phyloP scores from a whole-genome alignment of 345 rosid species.

The Ricinus communis region DNA sequence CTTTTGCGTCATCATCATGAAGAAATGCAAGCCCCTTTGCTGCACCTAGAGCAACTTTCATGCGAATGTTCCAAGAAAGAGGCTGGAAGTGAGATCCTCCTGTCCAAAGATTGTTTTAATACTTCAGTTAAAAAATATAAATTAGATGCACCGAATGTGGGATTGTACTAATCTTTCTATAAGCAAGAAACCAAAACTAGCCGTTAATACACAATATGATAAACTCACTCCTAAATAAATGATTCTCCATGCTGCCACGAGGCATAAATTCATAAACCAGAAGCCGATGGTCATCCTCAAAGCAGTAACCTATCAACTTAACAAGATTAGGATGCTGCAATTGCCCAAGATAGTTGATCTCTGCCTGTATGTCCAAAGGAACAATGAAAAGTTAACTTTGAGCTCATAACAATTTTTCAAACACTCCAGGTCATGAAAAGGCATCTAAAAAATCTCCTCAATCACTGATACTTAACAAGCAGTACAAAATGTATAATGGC shows the following conservation, averaged over 20 bases:
- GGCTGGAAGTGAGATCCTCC: constrained; percentile 32
- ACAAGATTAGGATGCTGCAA: constrained; percentile 36
- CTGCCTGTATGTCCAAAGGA: constrained; percentile 29
- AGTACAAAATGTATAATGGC: neutral
- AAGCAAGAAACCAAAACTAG: constrained; percentile 1
- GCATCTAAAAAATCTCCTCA: neutral
- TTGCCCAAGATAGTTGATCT: constrained; percentile 39
- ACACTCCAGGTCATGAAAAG: neutral
- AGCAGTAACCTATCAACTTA: constrained; percentile 35
- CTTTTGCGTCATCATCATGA: constrained; percentile 73
- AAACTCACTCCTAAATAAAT: constrained; percentile 35
- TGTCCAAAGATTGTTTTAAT: constrained; percentile 1
- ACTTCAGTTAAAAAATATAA: neutral
- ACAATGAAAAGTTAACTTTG: constrained; percentile 10
- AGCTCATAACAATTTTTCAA: neutral
- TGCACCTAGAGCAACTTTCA: constrained; percentile 23
- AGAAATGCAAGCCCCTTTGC: constrained; percentile 92
- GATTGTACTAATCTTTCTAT: constrained; percentile 1
- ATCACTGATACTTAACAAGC: neutral
- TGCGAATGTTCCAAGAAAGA: constrained; percentile 22
- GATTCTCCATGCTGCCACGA: constrained; percentile 38
- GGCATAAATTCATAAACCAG: constrained; percentile 37
- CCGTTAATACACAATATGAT: neutral
- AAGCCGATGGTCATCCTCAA: constrained; percentile 36
- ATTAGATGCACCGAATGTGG: neutral